A percentile compares a stretch with the other conserved stretches of the same genome.
Evolutionary conservation across 108 stramenopile species (phyloP).

Genomic region (Cyclotella choctawhatcheeana): DNA sequence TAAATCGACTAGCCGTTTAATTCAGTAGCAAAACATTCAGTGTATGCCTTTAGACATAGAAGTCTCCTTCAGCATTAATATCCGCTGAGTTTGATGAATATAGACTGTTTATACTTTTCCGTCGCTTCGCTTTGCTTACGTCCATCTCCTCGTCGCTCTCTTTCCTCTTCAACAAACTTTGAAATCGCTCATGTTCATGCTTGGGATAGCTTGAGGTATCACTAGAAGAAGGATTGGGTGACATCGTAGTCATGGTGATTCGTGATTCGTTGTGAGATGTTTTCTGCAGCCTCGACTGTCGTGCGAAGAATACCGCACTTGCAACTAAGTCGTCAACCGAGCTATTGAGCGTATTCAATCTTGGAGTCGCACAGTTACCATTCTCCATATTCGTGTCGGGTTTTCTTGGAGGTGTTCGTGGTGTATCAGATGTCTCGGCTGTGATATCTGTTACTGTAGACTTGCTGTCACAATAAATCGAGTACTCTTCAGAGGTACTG

Average conservation of each 20-base stretch:
- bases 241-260: background rate
- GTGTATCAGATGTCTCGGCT: slow-evolving; percentile 3
- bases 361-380: slow-evolving; percentile 3
- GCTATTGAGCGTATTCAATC: background rate
- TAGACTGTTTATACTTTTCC: too few relatives aligned
- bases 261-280: background rate
- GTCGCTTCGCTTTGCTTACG: too few relatives aligned
- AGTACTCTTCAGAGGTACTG: background rate
- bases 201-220: too few relatives aligned
- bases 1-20: too few relatives aligned
- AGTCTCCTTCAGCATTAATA: too few relatives aligned
- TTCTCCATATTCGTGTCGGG: background rate
- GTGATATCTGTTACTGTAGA: slow-evolving; percentile 14
- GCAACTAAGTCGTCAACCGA: slow-evolving; percentile 14
- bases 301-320: background rate
- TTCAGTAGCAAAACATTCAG: too few relatives aligned
- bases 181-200: too few relatives aligned
- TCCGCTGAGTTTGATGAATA: too few relatives aligned
- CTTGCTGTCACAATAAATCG: slow-evolving; percentile 5
- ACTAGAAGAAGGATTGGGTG: background rate
- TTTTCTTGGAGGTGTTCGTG: background rate
- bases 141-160: too few relatives aligned
- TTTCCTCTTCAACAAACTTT: too few relatives aligned
- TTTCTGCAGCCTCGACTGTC: background rate
- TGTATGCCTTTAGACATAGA: too few relatives aligned